A percentile compares a stretch with the other conserved stretches of the same genome.
These are phyloP conservation scores for Geoglossum cookeanum DNA, from an alignment of 2,329 filamentous ascomycete species.

Conservation along the genomic window DNA sequence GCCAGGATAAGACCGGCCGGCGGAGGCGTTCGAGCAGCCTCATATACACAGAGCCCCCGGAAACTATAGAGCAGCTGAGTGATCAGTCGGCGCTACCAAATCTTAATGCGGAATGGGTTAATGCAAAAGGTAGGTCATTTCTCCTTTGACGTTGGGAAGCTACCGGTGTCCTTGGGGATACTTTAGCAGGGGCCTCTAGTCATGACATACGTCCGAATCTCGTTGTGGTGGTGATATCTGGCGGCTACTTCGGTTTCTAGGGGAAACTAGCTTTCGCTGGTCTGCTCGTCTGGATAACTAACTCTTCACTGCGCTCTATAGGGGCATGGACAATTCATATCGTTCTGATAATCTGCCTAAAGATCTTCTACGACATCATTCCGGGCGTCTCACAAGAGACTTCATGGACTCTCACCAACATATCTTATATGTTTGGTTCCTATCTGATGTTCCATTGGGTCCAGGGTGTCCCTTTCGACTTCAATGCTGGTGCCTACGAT, in stretches of 20 bases:
- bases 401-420: conserved; percentile 96
- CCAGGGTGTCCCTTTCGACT: conserved; percentile 92
- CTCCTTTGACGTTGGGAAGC: not conserved
- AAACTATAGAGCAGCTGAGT: conserved; percentile 93
- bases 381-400: conserved; percentile 94
- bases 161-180: not conserved
- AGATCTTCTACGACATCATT: conserved; percentile 93
- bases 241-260: not conserved
- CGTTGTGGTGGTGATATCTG: not conserved
- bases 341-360: conserved; percentile 75
- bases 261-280: not conserved
- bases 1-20: conserved; percentile 47
- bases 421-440: conserved; percentile 96
- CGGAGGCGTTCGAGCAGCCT: conserved; percentile 94
- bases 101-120: conserved; percentile 96
- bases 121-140: conserved; percentile 71
- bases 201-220: not conserved
- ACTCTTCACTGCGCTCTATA: conserved; percentile 21
- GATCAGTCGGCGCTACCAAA: conserved; percentile 92
- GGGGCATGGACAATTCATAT: conserved; percentile 97
- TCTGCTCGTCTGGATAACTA: conserved; percentile 1
- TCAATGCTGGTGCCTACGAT: conserved; percentile 96
- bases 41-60: conserved; percentile 91
- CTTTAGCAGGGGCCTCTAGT: not conserved
- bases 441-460: conserved; percentile 99